Evolutionary conservation across 2,329 filamentous ascomycete species (phyloP).

Genomic region (Aureobasidium lini): DNA sequence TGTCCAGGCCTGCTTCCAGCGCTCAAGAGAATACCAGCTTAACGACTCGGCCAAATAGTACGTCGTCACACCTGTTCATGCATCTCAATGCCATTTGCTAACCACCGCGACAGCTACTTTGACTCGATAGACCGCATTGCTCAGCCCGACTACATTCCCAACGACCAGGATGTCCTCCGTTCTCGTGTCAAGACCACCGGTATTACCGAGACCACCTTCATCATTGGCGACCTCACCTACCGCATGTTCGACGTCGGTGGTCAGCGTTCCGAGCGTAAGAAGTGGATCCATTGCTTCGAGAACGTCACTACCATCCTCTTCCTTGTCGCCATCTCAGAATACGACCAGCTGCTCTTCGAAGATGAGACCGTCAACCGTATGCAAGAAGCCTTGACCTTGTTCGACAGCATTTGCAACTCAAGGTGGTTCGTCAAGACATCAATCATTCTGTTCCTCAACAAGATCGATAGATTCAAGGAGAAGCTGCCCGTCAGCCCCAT

Average conservation of each 20-base stretch:
- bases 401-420: conserved; percentile 46
- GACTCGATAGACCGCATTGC: conserved; percentile 90
- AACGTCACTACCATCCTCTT: conserved; percentile 90
- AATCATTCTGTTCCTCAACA: conserved; percentile 47
- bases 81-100: conserved; percentile 15
- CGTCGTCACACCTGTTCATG: conserved; percentile 32
- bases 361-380: conserved; percentile 76
- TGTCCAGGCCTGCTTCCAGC: conserved; percentile 91
- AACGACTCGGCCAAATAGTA: conserved; percentile 97
- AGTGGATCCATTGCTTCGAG: conserved; percentile 96
- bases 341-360: conserved; percentile 92
- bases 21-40: conserved; percentile 90
- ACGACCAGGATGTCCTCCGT: conserved; percentile 88
- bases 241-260: conserved; percentile 96
- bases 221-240: conserved; percentile 85
- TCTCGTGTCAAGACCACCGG: conserved; percentile 87
- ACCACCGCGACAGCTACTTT: conserved; percentile 66
- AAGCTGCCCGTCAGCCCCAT: conserved; percentile 65
- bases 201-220: conserved; percentile 92
- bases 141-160: conserved; percentile 81
- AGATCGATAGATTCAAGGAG: conserved; percentile 57
- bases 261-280: conserved; percentile 87
- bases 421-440: conserved; percentile 46
- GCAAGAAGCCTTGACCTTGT: conserved; percentile 47
- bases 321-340: conserved; percentile 89